Evolutionary conservation across 1,284 basidiomycete species (phyloP), one percentile per base, ranked within the genome.

Genomic region (Clitocybe nebularis): DNA sequence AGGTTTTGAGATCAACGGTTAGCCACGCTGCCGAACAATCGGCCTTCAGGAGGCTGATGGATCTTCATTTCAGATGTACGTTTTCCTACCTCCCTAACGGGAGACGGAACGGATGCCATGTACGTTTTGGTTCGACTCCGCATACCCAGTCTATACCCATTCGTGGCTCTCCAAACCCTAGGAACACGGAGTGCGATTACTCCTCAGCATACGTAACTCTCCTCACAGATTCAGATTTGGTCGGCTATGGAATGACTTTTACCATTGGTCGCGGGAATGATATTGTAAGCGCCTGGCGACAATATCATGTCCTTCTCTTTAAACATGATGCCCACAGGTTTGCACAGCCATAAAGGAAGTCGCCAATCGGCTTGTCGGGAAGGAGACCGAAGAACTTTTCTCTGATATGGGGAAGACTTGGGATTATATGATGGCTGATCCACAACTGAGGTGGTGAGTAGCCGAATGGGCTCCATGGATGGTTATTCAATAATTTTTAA

Each of bases 231-330:
- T 68, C 76, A 3, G 75, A 80, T 41, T 79, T 93, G 36, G 76
- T 82, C 41, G 92, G 93, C 22, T 82, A 91, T 56, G 93, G 93
- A 39, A 93, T 95, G 93, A 94, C 93, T 9, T 96, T 96, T 63
- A 95, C 93, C n/a, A 95, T 94, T 55, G 93, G 93, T 3, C 81
- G 92, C 29, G 93, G 93, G 19, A 97, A 94, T 60, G 94, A 97
- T 48, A 92, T 94, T 54, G 92, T 83, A 58, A 54, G 68, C 55
- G 19, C 7, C 25, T 26, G 8, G n/a, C 26, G 42, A 40, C 21
- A 9, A 22, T 20, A 14, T 28, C 16, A 26, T 8, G 24, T 17
- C n/a, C 16, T 3, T 26, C 10, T 11, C 17, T 35, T 34, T 5
- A 24, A 16, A 21, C 8, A 5, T 39, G 35, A 34, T n/a, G 1